These are phyloP conservation scores for Colletotrichum incanum DNA, from an alignment of 2,329 filamentous ascomycete genomes.

Conservation along the genomic window DNA sequence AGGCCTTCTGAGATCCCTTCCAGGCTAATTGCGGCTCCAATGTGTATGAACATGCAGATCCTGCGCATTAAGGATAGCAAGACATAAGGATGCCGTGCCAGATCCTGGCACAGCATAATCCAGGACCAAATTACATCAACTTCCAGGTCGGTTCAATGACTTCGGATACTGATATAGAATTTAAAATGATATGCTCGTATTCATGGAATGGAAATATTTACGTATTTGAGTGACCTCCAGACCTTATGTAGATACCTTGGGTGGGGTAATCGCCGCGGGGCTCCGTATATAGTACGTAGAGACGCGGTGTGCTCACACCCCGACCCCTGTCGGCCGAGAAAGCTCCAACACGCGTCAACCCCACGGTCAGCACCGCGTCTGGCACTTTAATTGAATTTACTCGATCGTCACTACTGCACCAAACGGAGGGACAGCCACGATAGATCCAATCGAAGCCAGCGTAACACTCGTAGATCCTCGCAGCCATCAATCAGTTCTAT, in stretches of 20 bases:
- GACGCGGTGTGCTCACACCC: constrained; percentile 18
- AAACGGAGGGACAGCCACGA: constrained; percentile 4
- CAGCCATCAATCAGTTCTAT: neutral
- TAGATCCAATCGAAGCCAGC: neutral
- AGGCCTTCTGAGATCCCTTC: neutral
- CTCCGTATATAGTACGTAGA: neutral
- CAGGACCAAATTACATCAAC: neutral
- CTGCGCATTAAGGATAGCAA: neutral
- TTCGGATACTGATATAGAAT: neutral
- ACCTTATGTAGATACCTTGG: neutral
- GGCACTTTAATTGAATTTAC: constrained; percentile 40
- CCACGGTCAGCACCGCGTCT: constrained; percentile 32
- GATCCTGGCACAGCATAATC: neutral
- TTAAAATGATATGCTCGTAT: neutral
- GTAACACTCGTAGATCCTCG: neutral
- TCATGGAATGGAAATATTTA: neutral
- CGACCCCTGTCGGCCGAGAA: constrained; percentile 26
- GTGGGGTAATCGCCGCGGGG: constrained; percentile 37
- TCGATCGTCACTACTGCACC: constrained; percentile 11
- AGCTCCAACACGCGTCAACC: constrained; percentile 36
- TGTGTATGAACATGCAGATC: neutral
- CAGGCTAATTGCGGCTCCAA: neutral
- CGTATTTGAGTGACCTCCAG: constrained; percentile 2
- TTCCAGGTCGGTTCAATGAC: no score
- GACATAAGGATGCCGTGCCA: neutral